Base-by-base conservation (phyloP, 495 filamentous ascomycete species). In the Aspergillus ellipticus region DNA sequence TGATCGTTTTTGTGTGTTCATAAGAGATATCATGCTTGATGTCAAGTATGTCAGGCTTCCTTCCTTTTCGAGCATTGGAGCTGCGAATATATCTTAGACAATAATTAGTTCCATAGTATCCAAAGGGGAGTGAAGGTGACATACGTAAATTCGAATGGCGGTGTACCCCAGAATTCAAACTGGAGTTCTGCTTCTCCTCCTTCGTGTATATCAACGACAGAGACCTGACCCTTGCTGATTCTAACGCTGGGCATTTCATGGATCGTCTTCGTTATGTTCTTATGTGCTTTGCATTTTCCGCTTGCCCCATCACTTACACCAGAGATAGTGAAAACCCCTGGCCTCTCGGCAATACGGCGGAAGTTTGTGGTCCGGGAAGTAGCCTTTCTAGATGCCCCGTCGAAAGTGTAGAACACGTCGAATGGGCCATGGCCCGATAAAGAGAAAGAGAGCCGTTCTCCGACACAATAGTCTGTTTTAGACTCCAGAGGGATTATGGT, bases 91-190 rank as follows among this genome's bases (percentile, higher is more conserved):
- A 97, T 42, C 82, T 28, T 85, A 58, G 49, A 22, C 19, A 26
- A 28, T 28, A 20, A 17, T 65, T 49, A 64, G 54, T 53, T 54
- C 49, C 35, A 28, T 28, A 16, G 29, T n/a, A 13, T 28, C 33
- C 5, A 13, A 49, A 43, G 33, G 16, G 29, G 39, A 37, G 21
- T 15, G 31, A 3, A 28, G 24, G 42, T 16, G 49, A 78, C 82
- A 70, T 72, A 85, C 71, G 92, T 96, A 69, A 97, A 97, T 71
- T 97, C 92, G 65, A 98, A 98, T 10, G 94, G 94, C 56, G 94
- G 94, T 10, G 90, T 93, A 42, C 94, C 94, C 74, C 86, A 89
- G 68, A 98, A 97, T 62, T 93, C 87, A 59, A 97, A 97, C 41
- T 89, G 74, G 54, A 98, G 90, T 67, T 96, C 89, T 15, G 92